Evolutionary conservation across 352 stramenopile species (phyloP).

Genomic region (Chrysophaeum taylorii): DNA sequence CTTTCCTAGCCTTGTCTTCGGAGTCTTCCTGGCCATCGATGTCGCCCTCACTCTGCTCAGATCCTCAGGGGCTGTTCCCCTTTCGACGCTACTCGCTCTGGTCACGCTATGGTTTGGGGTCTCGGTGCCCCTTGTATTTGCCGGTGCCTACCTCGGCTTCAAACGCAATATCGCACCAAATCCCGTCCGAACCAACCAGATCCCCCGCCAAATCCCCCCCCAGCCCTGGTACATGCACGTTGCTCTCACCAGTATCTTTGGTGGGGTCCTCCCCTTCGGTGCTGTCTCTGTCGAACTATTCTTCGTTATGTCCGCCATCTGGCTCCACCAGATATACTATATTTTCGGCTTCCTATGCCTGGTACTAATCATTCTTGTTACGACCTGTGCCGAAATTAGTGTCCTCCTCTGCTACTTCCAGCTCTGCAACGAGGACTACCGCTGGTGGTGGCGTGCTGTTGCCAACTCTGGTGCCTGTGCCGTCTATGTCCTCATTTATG

Average conservation of each 20-base stretch:
- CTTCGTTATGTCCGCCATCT: slow-evolving; percentile 99
- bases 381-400: slow-evolving; percentile 94
- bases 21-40: slow-evolving; percentile 91
- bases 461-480: slow-evolving; percentile 85
- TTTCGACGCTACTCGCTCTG: slow-evolving; percentile 89
- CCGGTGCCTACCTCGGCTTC: slow-evolving; percentile 92
- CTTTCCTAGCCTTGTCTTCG: slow-evolving; percentile 82
- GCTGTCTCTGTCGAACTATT: slow-evolving; percentile 99
- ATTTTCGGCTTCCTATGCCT: slow-evolving; percentile 99
- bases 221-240: slow-evolving; percentile 88
- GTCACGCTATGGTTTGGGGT: slow-evolving; percentile 96
- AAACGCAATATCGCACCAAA: slow-evolving; percentile 48
- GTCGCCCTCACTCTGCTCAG: slow-evolving; percentile 63
- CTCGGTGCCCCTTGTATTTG: slow-evolving; percentile 92
- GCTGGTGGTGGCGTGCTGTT: slow-evolving; percentile 89
- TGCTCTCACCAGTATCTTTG: slow-evolving; percentile 82
- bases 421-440: slow-evolving; percentile 97
- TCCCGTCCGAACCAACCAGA: slow-evolving; percentile 64
- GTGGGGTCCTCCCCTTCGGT: slow-evolving; percentile 96
- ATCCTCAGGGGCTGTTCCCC: slow-evolving; percentile 71
- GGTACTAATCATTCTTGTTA: slow-evolving; percentile 90
- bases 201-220: slow-evolving; percentile 63
- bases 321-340: slow-evolving; percentile 97
- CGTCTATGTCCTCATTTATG: slow-evolving; percentile 97
- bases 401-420: slow-evolving; percentile 99